Percentiles rank a stretch among this genome's conserved stretches.
phyloP scores from a whole-genome alignment of 345 rosid genomes.

The Brassica napus region DNA sequence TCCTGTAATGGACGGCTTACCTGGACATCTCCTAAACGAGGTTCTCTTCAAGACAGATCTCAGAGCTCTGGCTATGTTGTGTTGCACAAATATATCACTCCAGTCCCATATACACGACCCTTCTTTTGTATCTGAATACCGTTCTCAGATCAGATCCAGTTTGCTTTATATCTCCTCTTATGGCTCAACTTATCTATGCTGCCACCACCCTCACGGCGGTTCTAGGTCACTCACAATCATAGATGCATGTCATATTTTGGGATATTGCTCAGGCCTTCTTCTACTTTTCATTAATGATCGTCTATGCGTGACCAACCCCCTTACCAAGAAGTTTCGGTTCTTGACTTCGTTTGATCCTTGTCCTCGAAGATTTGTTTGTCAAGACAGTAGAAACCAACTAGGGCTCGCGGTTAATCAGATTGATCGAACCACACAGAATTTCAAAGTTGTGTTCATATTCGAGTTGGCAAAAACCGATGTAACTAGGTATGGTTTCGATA shows the following conservation, averaged over 20 bases:
- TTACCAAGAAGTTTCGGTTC: background rate
- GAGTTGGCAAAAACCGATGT: background rate
- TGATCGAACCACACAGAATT: background rate
- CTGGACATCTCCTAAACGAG: background rate
- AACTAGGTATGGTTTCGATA: background rate
- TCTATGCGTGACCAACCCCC: slow-evolving; percentile 3
- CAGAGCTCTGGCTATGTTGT: slow-evolving; percentile 1
- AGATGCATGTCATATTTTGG: background rate
- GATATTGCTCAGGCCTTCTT: slow-evolving; percentile 6
- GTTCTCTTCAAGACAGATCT: slow-evolving; percentile 19
- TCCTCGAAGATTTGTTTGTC: background rate
- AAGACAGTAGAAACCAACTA: background rate
- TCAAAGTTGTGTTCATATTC: background rate
- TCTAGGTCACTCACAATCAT: background rate
- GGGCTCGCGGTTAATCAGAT: slow-evolving; percentile 12
- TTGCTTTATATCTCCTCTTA: background rate
- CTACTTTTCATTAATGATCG: background rate
- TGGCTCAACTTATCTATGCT: background rate
- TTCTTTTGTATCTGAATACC: background rate
- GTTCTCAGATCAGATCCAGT: background rate
- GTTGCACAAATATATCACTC: background rate
- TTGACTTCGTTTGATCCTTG: background rate
- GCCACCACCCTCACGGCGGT: background rate
- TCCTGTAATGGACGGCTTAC: background rate
- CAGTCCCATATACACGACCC: background rate